Evolutionary conservation across 2,329 filamentous ascomycete genomes (phyloP), one percentile per base, ranked within the genome.

Genomic region (Rhinocladiella mackenziei): DNA sequence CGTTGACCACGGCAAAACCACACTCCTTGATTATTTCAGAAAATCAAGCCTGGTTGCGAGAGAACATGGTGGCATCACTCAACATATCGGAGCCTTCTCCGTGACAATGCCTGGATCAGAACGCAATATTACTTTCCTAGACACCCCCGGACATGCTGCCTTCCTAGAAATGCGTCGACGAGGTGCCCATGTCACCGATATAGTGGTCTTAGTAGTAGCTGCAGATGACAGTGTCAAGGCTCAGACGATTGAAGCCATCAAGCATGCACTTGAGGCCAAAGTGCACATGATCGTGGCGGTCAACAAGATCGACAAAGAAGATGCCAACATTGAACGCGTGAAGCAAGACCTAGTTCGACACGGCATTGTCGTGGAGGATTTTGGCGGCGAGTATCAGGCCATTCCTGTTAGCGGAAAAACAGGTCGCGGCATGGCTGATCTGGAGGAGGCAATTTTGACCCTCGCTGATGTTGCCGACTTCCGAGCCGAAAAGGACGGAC

Each of bases 1-100:
- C 55, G 92, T 98, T 57, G 94, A 98, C 62, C 92, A 98, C 64
- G 92, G 92, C 41, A 98, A 98, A 71, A 98, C 92, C 1, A 98
- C 94, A 0, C 81, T 98, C 30, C 74, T 98, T 7, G 92, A 98
- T 62, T 97, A 83, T 68, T 73, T 98, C 32, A 85, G 92, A 26
- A 94, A 95, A 58, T 92, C 89, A 1, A 96, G 89, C 5, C 81
- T 98, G 31, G 94, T 84, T 30, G 88, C 88, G 4, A 81, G 84
- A 41, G 92, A 98, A 63, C 89, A 96, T 61, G 92, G 92, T 51
- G 92, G 92, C 25, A 98, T 98, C 61, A 98, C 92, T 0, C 92
- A 98, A 64, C 92, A 98, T 61, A 98, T 98, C 55, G 94, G 92
- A 65, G 92, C 92, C 11, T 98, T 98, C 69, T 89, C 89, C 5